Evolutionary conservation across 2,329 filamentous ascomycete species (phyloP).

Genomic region (Xylaria sp.): DNA sequence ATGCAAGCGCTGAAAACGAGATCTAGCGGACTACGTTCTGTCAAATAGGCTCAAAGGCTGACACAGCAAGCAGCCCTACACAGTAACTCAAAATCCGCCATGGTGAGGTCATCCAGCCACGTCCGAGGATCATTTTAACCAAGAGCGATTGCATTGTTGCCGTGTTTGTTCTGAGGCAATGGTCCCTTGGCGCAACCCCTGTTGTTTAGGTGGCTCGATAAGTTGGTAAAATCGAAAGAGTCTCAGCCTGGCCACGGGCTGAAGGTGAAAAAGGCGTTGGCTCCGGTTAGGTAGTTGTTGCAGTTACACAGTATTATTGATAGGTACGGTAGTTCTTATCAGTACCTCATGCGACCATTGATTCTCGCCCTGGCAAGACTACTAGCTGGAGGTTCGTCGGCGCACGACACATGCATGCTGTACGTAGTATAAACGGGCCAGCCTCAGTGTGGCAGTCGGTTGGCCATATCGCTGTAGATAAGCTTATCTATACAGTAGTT

Average conservation of each 20-base stretch:
- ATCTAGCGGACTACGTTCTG: conserved; percentile 11
- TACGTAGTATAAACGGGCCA: too few relatives aligned
- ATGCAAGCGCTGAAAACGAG: conserved; percentile 20
- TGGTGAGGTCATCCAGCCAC: conserved; percentile 7
- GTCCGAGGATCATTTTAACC: conserved; percentile 29
- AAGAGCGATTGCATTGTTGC: conserved; percentile 11
- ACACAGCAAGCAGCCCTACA: conserved; percentile 22
- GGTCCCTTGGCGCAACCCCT: conserved; percentile 20
- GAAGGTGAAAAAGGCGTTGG: too few relatives aligned
- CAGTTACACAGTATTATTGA: too few relatives aligned
- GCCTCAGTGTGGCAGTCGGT: too few relatives aligned
- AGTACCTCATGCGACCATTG: too few relatives aligned
- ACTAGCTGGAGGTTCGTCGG: too few relatives aligned
- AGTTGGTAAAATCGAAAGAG: conserved; percentile 22
- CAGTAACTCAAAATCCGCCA: conserved; percentile 1
- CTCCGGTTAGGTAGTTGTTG: too few relatives aligned
- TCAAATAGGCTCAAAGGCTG: conserved; percentile 30
- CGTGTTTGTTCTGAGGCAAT: conserved; percentile 20
- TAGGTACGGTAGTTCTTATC: too few relatives aligned
- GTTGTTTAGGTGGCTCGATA: conserved; percentile 18
- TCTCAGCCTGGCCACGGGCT: conserved; percentile 17
- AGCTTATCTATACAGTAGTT: too few relatives aligned
- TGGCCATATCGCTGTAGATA: too few relatives aligned
- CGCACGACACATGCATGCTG: too few relatives aligned
- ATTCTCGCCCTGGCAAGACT: too few relatives aligned